phyloP scores from a whole-genome alignment of 2,329 filamentous ascomycete genomes.

The Blastomyces percursus region DNA sequence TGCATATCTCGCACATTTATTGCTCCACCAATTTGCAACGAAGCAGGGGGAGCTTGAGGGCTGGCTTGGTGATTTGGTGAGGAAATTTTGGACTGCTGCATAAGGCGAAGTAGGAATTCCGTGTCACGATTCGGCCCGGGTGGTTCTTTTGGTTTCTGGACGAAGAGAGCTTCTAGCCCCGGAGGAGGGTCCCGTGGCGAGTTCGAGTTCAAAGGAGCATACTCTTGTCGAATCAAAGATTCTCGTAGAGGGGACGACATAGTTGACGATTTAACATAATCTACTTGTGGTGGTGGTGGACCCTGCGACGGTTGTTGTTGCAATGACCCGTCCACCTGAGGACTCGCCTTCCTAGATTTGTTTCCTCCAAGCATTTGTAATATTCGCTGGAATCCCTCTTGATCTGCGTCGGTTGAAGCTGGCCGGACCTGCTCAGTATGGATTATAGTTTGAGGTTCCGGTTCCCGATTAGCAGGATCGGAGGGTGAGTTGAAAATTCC shows the following conservation, averaged over 20 bases:
- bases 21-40: slow-evolving; percentile 24
- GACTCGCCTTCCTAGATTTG: slow-evolving; percentile 36
- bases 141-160: slow-evolving; percentile 25
- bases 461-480: slow-evolving; percentile 38
- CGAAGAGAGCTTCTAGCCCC: slow-evolving; percentile 22
- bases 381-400: slow-evolving; percentile 74
- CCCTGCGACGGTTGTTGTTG: slow-evolving; percentile 21
- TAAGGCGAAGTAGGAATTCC: slow-evolving; percentile 77
- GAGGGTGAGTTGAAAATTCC: slow-evolving; percentile 58
- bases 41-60: slow-evolving; percentile 21
- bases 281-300: slow-evolving; percentile 12
- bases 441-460: slow-evolving; percentile 17
- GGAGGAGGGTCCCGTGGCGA: slow-evolving; percentile 19
- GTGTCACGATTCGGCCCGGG: slow-evolving; percentile 48
- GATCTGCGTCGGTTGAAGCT: slow-evolving; percentile 51
- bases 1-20: slow-evolving; percentile 29
- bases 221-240: slow-evolving; percentile 23
- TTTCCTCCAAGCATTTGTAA: slow-evolving; percentile 64
- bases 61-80: slow-evolving; percentile 17
- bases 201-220: slow-evolving; percentile 16
- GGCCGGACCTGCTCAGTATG: slow-evolving; percentile 27
- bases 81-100: slow-evolving; percentile 48
- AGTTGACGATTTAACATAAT: slow-evolving; percentile 20
- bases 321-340: slow-evolving; percentile 30
- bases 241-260: slow-evolving; percentile 27